These are phyloP conservation scores for Penicillium paxilli DNA, from an alignment of 495 filamentous ascomycete species.

Conservation along the genomic window DNA sequence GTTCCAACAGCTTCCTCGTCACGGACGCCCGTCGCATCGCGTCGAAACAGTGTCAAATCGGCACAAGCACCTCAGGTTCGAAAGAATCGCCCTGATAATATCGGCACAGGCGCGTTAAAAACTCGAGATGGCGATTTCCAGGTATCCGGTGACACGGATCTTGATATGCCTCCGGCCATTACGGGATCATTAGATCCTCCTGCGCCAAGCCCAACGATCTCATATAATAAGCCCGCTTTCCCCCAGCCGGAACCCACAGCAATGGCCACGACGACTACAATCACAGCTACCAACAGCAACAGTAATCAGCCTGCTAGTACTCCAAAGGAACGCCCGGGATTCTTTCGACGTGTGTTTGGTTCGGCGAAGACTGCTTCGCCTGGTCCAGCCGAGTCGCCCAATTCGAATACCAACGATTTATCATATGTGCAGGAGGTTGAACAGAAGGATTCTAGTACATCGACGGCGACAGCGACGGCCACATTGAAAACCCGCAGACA, in stretches of 20 bases:
- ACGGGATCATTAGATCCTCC: conserved; percentile 38
- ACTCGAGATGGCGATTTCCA: conserved; percentile 29
- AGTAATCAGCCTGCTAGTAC: background rate
- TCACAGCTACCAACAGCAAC: conserved; percentile 8
- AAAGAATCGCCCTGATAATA: conserved; percentile 38
- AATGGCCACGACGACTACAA: conserved; percentile 13
- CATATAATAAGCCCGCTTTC: conserved; percentile 48
- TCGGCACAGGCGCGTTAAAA: conserved; percentile 38
- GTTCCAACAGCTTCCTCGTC: conserved; percentile 47
- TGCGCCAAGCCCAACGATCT: conserved; percentile 55
- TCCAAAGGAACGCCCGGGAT: conserved; percentile 74
- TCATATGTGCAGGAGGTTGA: conserved; percentile 32
- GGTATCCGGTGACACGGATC: conserved; percentile 25
- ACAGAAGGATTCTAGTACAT: conserved; percentile 21
- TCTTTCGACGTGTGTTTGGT: conserved; percentile 90
- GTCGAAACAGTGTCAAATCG: conserved; percentile 64
- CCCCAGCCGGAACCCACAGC: conserved; percentile 32
- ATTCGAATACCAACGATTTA: conserved; percentile 16
- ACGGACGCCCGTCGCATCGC: conserved; percentile 40
- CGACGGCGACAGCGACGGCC: conserved; percentile 12
- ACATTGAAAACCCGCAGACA: conserved; percentile 24
- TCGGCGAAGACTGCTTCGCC: conserved; percentile 42
- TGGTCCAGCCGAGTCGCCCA: conserved; percentile 18
- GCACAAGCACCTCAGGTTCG: conserved; percentile 48
- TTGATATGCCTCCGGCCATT: conserved; percentile 32